A percentile compares a stretch with the other conserved stretches of the same genome.
Conservation (phyloP, 345 rosid species). For the Reutealis trisperma region DNA sequence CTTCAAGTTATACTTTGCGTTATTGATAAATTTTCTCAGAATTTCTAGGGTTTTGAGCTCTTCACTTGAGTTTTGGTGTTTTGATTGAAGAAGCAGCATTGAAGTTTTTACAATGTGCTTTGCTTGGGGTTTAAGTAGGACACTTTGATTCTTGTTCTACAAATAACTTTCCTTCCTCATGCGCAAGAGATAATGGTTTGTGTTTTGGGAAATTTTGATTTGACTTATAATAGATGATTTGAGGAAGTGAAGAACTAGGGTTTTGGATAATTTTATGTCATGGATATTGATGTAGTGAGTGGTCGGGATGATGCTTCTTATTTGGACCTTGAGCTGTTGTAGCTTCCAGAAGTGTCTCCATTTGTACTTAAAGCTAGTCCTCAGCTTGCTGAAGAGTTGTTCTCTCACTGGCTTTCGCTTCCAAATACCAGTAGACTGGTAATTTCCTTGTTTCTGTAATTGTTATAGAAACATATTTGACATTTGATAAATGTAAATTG, state of each 20-base stretch:
- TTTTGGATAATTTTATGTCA: constrained; percentile 13
- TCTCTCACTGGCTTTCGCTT: constrained; percentile 86
- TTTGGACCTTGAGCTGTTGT: constrained; percentile 66
- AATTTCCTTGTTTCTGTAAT: constrained; percentile 8
- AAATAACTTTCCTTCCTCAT: not conserved
- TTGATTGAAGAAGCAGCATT: not conserved
- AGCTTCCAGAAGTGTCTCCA: constrained; percentile 71
- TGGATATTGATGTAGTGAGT: constrained; percentile 28
- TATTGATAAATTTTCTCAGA: not conserved
- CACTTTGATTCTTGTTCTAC: not conserved
- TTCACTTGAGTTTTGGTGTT: not conserved
- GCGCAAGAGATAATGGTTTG: not conserved
- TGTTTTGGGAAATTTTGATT: not conserved
- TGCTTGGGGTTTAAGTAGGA: not conserved
- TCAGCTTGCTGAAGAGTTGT: constrained; percentile 58
- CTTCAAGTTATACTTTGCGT: not conserved
- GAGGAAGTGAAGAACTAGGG: constrained; percentile 16
- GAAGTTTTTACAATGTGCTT: not conserved
- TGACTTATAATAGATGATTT: not conserved
- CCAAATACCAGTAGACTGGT: constrained; percentile 69
- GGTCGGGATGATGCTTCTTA: constrained; percentile 35
- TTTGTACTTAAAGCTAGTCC: constrained; percentile 48
- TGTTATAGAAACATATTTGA: not conserved
- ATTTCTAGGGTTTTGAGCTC: constrained; percentile 6
- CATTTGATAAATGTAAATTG: not conserved